phyloP scores from a whole-genome alignment of 768 basidiomycete species.

The Tylopilus balloui region DNA sequence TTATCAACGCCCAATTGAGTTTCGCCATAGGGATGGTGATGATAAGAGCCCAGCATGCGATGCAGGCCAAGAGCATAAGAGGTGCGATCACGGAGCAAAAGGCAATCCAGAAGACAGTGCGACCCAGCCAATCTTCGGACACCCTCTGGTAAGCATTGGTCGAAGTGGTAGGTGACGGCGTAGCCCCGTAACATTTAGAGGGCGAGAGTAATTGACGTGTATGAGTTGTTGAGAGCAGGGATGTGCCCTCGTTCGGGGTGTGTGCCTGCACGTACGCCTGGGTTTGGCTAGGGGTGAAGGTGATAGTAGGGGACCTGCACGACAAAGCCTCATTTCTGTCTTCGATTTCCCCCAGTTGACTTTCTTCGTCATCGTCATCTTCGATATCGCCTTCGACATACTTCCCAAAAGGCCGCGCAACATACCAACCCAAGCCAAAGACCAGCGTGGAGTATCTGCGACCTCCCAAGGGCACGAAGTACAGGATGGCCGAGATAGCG shows the following conservation, averaged over 20 bases:
- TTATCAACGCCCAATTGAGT: constrained; percentile 91
- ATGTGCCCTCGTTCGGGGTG: constrained; percentile 43
- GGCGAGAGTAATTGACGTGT: constrained; percentile 36
- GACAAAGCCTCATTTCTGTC: constrained; percentile 16
- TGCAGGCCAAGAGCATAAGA: constrained; percentile 79
- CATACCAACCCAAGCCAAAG: constrained; percentile 93
- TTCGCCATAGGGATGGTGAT: constrained; percentile 98
- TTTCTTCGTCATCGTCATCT: constrained; percentile 39
- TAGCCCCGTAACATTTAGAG: constrained; percentile 71
- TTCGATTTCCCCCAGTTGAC: constrained; percentile 22
- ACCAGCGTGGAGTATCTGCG: constrained; percentile 79
- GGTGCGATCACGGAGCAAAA: constrained; percentile 81
- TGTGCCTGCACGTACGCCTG: constrained; percentile 10
- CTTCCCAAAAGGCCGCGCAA: constrained; percentile 97
- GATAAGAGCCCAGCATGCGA: constrained; percentile 92
- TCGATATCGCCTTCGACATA: constrained; percentile 84
- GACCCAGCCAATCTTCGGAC: constrained; percentile 55
- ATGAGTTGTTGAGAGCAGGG: constrained; percentile 35
- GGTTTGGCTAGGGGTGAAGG: constrained; percentile 27
- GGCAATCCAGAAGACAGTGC: constrained; percentile 75
- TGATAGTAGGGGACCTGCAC: constrained; percentile 41
- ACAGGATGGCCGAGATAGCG: constrained; percentile 60
- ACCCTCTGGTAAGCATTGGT: constrained; percentile 21
- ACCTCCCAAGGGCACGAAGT: constrained; percentile 75
- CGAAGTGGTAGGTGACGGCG: constrained; percentile 29